phyloP scores from a whole-genome alignment of 768 basidiomycete species.

The Paxillus ammoniavirescens region DNA sequence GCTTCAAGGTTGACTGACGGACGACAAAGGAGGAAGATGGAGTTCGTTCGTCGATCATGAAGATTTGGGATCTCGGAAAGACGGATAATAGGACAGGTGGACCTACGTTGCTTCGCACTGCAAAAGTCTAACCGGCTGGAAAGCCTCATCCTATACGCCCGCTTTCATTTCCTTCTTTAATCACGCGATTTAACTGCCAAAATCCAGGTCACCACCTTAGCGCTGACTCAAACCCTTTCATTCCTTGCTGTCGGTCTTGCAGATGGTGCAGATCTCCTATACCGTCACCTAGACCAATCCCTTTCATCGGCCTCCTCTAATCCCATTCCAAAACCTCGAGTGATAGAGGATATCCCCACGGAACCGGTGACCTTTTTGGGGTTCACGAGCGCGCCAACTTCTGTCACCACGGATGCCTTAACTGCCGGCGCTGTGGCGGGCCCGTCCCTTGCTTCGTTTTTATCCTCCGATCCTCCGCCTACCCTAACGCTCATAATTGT shows the following conservation, averaged over 20 bases:
- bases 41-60: constrained; percentile 65
- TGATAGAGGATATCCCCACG: constrained; percentile 76
- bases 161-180: not conserved
- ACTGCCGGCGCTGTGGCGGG: constrained; percentile 22
- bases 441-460: constrained; percentile 11
- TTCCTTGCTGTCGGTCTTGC: constrained; percentile 93
- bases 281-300: constrained; percentile 90
- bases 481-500: constrained; percentile 75
- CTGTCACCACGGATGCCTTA: constrained; percentile 23
- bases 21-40: constrained; percentile 67
- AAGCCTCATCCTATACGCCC: constrained; percentile 71
- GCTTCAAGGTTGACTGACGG: constrained; percentile 11
- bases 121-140: constrained; percentile 72
- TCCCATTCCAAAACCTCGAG: constrained; percentile 82
- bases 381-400: constrained; percentile 50
- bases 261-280: constrained; percentile 90
- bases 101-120: constrained; percentile 68
- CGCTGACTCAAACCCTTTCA: constrained; percentile 71
- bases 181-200: not conserved
- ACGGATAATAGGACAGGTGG: constrained; percentile 61
- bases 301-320: constrained; percentile 66
- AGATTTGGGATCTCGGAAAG: constrained; percentile 85
- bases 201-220: constrained; percentile 69
- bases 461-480: constrained; percentile 25
- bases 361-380: constrained; percentile 95